These are phyloP conservation scores for Fusarium sp. DNA, from an alignment of 2,329 filamentous ascomycete species.

Conservation along the genomic window DNA sequence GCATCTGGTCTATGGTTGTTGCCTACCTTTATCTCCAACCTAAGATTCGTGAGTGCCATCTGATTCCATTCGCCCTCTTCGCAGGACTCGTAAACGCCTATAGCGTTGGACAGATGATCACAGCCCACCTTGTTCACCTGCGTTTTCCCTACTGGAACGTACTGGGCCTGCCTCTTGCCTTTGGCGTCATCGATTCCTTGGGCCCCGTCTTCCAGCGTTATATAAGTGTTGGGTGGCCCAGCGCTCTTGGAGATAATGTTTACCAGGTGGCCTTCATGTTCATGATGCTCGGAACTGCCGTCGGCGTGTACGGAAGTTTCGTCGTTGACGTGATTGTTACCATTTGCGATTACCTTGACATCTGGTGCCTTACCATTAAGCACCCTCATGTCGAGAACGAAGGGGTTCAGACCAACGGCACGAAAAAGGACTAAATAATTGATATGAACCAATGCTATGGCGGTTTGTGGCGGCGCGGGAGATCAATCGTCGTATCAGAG, in stretches of 20 bases:
- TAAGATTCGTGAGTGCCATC: slow-evolving; percentile 81
- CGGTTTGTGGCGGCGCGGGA: not conserved
- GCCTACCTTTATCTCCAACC: slow-evolving; percentile 89
- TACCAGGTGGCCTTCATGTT: slow-evolving; percentile 95
- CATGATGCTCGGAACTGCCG: slow-evolving; percentile 82
- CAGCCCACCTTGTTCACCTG: slow-evolving; percentile 88
- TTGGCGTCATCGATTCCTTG: slow-evolving; percentile 83
- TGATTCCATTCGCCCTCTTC: slow-evolving; percentile 91
- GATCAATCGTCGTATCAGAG: not conserved
- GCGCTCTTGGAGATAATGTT: slow-evolving; percentile 77
- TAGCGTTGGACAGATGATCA: slow-evolving; percentile 95
- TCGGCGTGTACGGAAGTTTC: slow-evolving; percentile 97
- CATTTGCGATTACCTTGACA: slow-evolving; percentile 98
- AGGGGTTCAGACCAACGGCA: slow-evolving; percentile 45
- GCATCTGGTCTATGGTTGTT: slow-evolving; percentile 80
- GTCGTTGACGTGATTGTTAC: slow-evolving; percentile 97
- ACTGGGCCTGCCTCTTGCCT: slow-evolving; percentile 79
- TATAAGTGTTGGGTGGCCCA: slow-evolving; percentile 79
- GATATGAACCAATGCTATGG: not conserved
- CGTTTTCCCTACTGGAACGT: slow-evolving; percentile 93
- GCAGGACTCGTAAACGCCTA: slow-evolving; percentile 93
- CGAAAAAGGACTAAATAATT: slow-evolving; percentile 55
- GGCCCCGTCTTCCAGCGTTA: slow-evolving; percentile 75
- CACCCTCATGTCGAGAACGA: slow-evolving; percentile 70
- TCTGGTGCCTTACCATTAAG: slow-evolving; percentile 99